These are phyloP conservation scores for Phytophthora tentaculata DNA, from an alignment of 352 stramenopile genomes.

Conservation along the genomic window DNA sequence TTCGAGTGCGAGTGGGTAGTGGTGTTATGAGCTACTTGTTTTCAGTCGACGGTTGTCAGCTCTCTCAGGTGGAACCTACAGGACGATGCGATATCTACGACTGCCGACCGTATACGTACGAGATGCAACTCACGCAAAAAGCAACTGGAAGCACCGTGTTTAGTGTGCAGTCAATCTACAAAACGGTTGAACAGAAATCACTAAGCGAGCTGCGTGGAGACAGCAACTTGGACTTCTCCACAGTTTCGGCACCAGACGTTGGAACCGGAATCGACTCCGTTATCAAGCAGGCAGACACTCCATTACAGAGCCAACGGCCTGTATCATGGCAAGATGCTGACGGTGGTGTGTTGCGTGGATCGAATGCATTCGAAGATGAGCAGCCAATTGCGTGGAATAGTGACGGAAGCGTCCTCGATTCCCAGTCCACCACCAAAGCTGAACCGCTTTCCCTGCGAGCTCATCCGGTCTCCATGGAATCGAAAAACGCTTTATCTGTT, in stretches of 20 bases:
- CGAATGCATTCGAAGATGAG: constrained; percentile 4
- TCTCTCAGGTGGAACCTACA: constrained; percentile 26
- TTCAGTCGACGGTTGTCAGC: constrained; percentile 47
- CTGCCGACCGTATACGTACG: constrained; percentile 52
- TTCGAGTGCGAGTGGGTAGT: constrained; percentile 26
- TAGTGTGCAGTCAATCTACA: constrained; percentile 51
- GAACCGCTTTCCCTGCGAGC: constrained; percentile 14
- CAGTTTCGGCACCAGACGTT: not conserved
- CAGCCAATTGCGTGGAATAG: constrained; percentile 24
- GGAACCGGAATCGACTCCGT: not conserved
- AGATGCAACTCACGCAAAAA: constrained; percentile 50
- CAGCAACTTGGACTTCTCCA: constrained; percentile 45
- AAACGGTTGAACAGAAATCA: constrained; percentile 42
- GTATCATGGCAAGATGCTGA: constrained; percentile 1
- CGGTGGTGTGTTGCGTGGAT: not conserved
- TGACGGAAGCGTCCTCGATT: constrained; percentile 12
- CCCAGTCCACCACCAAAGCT: not conserved
- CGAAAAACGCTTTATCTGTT: not conserved
- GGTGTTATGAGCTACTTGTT: constrained; percentile 40
- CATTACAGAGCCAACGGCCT: not conserved
- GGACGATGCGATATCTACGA: constrained; percentile 56
- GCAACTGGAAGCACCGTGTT: constrained; percentile 31
- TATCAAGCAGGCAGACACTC: constrained; percentile 5
- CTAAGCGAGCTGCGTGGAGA: constrained; percentile 35
- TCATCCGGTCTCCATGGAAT: not conserved